A percentile compares a stretch with the other conserved stretches of the same genome.
Conservation (phyloP, 2,329 filamentous ascomycete genomes). For the Cercospora sesami region DNA sequence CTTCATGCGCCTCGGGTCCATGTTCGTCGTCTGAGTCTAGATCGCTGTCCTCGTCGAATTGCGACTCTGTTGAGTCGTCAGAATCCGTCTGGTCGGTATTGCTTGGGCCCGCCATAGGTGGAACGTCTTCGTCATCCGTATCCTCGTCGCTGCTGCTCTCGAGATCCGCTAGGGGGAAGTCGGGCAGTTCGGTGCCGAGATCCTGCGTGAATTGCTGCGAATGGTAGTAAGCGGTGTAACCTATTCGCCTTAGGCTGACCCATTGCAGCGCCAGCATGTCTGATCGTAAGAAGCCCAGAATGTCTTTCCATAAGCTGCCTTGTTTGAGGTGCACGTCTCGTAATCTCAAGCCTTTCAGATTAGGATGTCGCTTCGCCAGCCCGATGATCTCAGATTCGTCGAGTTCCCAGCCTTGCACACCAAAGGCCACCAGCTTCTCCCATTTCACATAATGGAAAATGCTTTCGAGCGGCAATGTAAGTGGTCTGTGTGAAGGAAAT, state of each 20-base stretch:
- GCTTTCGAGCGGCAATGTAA: conserved; percentile 59
- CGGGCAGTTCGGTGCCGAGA: conserved; percentile 50
- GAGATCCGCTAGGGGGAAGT: conserved; percentile 46
- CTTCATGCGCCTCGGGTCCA: conserved; percentile 43
- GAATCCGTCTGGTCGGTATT: conserved; percentile 1
- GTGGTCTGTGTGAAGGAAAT: conserved; percentile 59
- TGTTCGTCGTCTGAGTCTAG: conserved; percentile 42
- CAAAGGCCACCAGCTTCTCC: conserved; percentile 62
- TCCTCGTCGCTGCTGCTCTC: conserved; percentile 35
- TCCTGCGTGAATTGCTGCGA: conserved; percentile 42
- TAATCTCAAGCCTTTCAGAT: conserved; percentile 60
- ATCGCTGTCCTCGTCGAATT: conserved; percentile 28
- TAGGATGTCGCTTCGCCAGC: conserved; percentile 57
- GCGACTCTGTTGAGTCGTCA: conserved; percentile 8
- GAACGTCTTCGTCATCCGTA: conserved; percentile 23
- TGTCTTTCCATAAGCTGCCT: conserved; percentile 61
- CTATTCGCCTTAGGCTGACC: conserved; percentile 62
- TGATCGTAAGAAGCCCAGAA: conserved; percentile 57
- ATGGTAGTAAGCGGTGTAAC: conserved; percentile 59
- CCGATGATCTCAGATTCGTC: conserved; percentile 61
- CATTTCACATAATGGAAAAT: conserved; percentile 64
- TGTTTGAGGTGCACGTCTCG: conserved; percentile 62
- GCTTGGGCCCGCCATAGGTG: not conserved
- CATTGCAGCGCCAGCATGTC: conserved; percentile 61
- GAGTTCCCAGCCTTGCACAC: conserved; percentile 65